Percentiles rank a stretch among this genome's conserved stretches.
phyloP scores from a whole-genome alignment of 192 early-diverging fungal genomes.

The Gryganskiella cystojenkinii region DNA sequence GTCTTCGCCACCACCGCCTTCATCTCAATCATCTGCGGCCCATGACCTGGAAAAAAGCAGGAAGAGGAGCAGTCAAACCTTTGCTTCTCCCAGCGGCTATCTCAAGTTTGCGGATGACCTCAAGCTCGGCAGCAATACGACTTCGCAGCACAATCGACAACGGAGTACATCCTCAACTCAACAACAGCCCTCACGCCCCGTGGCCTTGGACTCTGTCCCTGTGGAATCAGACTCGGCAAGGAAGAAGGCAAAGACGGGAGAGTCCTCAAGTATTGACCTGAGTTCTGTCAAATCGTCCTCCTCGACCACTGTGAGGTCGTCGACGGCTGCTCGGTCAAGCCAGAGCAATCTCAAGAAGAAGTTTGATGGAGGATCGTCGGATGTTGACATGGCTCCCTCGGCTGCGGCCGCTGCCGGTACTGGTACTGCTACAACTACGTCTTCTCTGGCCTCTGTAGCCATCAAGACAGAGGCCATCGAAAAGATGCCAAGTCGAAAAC shows the following conservation, averaged over 20 bases:
- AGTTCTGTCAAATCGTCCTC: neutral
- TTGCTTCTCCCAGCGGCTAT: constrained; percentile 38
- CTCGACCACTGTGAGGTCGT: neutral
- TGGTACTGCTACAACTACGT: neutral
- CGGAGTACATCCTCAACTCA: constrained; percentile 10
- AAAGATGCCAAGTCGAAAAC: neutral
- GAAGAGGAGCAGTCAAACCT: constrained; percentile 47
- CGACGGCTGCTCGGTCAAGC: neutral
- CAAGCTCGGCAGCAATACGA: constrained; percentile 13
- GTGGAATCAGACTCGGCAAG: constrained; percentile 12
- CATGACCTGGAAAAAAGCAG: constrained; percentile 22
- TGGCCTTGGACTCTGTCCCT: neutral
- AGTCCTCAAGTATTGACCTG: neutral
- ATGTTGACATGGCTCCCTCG: no score
- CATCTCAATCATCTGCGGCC: neutral
- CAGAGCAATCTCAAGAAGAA: no score
- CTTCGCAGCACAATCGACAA: constrained; percentile 21
- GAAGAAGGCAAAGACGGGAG: constrained; percentile 42
- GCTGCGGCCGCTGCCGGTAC: no score
- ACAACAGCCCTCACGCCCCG: neutral
- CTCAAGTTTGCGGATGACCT: constrained; percentile 49
- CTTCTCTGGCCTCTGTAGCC: neutral
- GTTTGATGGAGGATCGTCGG: no score
- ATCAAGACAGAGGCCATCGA: neutral
- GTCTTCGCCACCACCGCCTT: constrained; percentile 32